These are phyloP conservation scores for Diaporthe citrichinensis DNA, from an alignment of 2,329 filamentous ascomycete genomes.

Conservation along the genomic window DNA sequence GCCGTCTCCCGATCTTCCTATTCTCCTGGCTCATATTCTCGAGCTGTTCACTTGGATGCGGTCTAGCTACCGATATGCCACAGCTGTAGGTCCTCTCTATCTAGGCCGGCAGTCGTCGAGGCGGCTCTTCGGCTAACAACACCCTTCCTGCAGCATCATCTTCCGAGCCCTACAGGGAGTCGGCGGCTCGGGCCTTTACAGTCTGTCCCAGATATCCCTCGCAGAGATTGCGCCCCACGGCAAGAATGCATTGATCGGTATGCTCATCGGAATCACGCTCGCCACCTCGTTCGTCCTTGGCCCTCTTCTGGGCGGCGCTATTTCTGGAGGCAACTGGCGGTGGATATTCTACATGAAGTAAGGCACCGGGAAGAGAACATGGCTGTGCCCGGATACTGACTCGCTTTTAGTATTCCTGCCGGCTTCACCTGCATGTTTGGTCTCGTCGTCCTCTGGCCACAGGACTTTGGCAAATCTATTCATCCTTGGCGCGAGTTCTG, in stretches of 20 bases:
- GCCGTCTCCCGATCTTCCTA: conserved; percentile 64
- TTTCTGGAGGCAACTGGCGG: conserved; percentile 69
- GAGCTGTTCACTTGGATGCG: conserved; percentile 69
- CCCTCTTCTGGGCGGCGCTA: conserved; percentile 69
- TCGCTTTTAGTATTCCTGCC: conserved; percentile 41
- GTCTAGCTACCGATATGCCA: conserved; percentile 63
- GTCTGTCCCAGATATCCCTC: conserved; percentile 69
- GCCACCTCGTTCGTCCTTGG: conserved; percentile 71
- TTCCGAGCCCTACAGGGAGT: conserved; percentile 73
- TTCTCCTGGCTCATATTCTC: conserved; percentile 68
- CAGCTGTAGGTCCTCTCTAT: conserved; percentile 59
- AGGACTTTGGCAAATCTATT: conserved; percentile 52
- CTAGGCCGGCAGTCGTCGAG: not conserved
- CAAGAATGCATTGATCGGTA: conserved; percentile 67
- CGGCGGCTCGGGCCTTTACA: conserved; percentile 74
- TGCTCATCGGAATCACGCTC: conserved; percentile 68
- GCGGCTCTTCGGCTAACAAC: conserved; percentile 34
- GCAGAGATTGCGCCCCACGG: conserved; percentile 69
- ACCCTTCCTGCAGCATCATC: conserved; percentile 61
- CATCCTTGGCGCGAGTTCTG: conserved; percentile 59
- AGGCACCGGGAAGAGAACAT: conserved; percentile 40
- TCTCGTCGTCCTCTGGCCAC: conserved; percentile 61
- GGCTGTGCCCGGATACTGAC: not conserved
- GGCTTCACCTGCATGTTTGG: conserved; percentile 51
- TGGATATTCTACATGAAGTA: conserved; percentile 76